Conservation (phyloP, 2,329 filamentous ascomycete species). For the Aspergillus aculeatus region DNA sequence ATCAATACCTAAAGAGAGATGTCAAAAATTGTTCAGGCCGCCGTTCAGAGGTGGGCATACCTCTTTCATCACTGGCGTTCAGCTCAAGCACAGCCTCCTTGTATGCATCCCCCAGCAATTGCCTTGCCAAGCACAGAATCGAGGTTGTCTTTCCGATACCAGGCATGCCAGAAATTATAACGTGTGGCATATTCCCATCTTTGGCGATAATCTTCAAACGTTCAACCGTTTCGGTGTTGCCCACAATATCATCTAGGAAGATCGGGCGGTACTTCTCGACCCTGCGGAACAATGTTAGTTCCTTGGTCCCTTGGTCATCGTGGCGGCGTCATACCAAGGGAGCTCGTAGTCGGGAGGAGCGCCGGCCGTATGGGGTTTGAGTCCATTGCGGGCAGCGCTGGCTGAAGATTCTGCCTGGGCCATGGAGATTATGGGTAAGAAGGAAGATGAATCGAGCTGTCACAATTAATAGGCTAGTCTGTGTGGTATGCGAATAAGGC, state of each 20-base stretch:
- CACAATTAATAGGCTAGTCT: neutral
- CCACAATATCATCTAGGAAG: conserved; percentile 94
- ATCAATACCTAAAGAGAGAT: conserved; percentile 68
- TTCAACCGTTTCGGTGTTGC: conserved; percentile 96
- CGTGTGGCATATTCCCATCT: conserved; percentile 98
- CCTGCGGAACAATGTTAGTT: conserved; percentile 54
- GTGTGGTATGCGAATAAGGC: neutral
- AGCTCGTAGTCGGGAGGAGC: conserved; percentile 49
- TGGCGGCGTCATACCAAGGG: conserved; percentile 45
- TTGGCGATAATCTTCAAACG: conserved; percentile 96
- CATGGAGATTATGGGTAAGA: conserved; percentile 28
- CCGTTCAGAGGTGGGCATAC: conserved; percentile 41
- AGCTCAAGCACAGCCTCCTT: conserved; percentile 96
- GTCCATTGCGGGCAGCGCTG: conserved; percentile 42
- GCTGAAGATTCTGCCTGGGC: conserved; percentile 49
- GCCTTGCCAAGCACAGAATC: conserved; percentile 85
- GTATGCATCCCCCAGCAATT: conserved; percentile 87
- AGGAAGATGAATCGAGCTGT: neutral
- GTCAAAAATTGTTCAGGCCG: conserved; percentile 1
- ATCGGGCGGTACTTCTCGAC: conserved; percentile 97
- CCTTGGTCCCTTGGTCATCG: neutral
- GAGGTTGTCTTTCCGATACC: conserved; percentile 98
- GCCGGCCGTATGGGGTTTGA: conserved; percentile 40
- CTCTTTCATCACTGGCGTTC: conserved; percentile 94
- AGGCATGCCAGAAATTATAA: conserved; percentile 99